These are phyloP conservation scores for Paramecium caudatum DNA, from an alignment of 73 alveolate genomes.

Conservation along the genomic window DNA sequence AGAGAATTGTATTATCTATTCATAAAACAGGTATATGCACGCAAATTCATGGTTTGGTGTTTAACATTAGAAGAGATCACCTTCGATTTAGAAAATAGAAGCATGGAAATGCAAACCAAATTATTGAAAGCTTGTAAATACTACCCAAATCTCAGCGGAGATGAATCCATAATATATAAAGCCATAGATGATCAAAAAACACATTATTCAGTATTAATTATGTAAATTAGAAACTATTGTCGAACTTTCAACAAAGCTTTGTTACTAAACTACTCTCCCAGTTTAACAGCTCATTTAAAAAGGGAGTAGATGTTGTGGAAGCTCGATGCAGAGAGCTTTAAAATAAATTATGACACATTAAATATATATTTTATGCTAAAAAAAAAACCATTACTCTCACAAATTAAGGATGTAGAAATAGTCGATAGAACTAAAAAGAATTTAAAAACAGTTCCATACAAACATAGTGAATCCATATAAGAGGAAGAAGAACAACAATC, in stretches of 20 bases:
- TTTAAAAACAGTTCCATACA: background rate
- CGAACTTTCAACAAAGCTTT: conserved; percentile 21
- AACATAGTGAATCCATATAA: conserved; percentile 35
- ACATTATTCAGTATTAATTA: background rate
- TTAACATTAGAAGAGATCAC: conserved; percentile 58
- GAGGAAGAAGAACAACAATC: conserved; percentile 62
- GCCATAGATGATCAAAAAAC: conserved; percentile 61
- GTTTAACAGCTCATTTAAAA: conserved; percentile 39
- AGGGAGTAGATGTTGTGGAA: conserved; percentile 62
- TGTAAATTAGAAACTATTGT: conserved; percentile 48
- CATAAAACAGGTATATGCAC: conserved; percentile 9
- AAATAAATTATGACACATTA: background rate
- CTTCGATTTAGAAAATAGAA: conserved; percentile 24
- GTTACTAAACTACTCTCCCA: background rate
- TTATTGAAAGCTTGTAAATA: conserved; percentile 20
- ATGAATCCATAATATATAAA: conserved; percentile 9
- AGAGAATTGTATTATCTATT: conserved; percentile 44
- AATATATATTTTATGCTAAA: conserved; percentile 6
- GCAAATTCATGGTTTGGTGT: conserved; percentile 46
- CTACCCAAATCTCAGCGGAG: conserved; percentile 8
- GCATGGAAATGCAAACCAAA: conserved; percentile 46
- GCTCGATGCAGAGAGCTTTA: conserved; percentile 60
- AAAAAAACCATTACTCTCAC: conserved; percentile 12
- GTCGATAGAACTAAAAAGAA: background rate
- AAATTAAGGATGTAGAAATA: background rate